Evolutionary conservation across 169 alveolate species (phyloP), one percentile per base, ranked within the genome.

Genomic region (Theileria sp.): DNA sequence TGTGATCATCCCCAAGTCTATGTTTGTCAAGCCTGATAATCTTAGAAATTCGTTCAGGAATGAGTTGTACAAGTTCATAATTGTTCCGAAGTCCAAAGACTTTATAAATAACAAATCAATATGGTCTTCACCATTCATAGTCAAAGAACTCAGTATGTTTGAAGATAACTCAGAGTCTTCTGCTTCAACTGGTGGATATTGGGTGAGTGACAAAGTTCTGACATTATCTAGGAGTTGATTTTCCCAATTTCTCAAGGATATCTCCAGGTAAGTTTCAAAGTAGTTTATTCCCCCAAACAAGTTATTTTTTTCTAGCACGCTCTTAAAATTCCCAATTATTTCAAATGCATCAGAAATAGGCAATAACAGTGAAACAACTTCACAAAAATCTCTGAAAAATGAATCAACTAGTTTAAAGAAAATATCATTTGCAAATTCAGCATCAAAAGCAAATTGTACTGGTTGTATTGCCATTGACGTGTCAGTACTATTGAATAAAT

Each of bases 181-280:
- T 19, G 8, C 0, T 3, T n/a, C 72, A 28, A 15, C 17, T 21
- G 72, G 38, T 19, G 72, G 72, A 51, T 64, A 64, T 38, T 69
- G 77, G 38, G 23, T 69, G 1, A 32, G 61, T 62, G 77, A 50
- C 10, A 69, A 60, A 7, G 12, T n/a, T 30, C 77, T 44, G 6
- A 69, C 65, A 36, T 69, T 25, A 23, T 44, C 51, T 38, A 64
- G 72, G 72, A 64, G 9, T 15, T 64, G 38, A 21, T 64, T 64
- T 64, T 64, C 72, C 72, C 72, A 64, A 21, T 64, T n/a, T 21
- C 50, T 64, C 13, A 26, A n/a, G 1, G 72, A 17, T 15, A 64
- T 30, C 25, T 64, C 50, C 72, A 64, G 38, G 72, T 64, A 64
- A 1, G 23, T 13, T 30, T 64, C 54, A 23, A 64, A 23, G 38